Base-by-base conservation (phyloP, 306 rosid species). In the Senna siamea region DNA sequence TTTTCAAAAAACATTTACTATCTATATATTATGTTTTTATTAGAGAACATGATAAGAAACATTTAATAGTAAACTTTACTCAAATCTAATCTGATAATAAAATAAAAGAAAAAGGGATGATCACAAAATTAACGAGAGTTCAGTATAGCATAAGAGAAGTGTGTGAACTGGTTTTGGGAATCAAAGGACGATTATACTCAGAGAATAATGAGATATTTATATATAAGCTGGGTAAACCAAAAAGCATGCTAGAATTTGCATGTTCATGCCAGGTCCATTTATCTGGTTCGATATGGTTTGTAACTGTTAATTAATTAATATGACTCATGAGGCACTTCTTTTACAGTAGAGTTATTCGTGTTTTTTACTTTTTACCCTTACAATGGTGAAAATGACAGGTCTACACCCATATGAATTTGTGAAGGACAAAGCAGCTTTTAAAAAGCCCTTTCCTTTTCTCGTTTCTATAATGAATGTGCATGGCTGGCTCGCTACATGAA, bases 371-470 rank as follows among this genome's bases (percentile, higher is more conserved):
- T 40, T 63, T 12, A 74, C 56, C 77, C 66, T 74, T 30, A 85
- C n/a, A 60, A 82, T 69, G 74, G 60, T 70, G 88, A 84, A 81
- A 89, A 82, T 76, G 89, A 82, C 88, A 71, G 80, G 78, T 72
- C 69, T 76, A 72, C 55, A 74, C 66, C 83, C 88, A 68, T 77
- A 59, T 69, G 81, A 80, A 60, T 77, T 76, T 82, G 83, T 77
- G 79, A 78, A 77, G 85, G 76, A 78, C 79, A 86, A 80, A 83
- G 87, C 84, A 78, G 84, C 87, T 85, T 91, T 81, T 82, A 78
- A 64, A 89, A 87, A 79, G 88, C 73, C 79, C 54, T 40, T 72
- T 66, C 47, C 80, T 80, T 82, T 84, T 78, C 60, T 80, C 79
- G 72, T 77, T 64, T 76, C 54, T 73, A 68, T 79, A 77, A 81